Base-by-base conservation (phyloP, 371 early-diverging fungal genomes). In the Apophysomyces elegans region DNA sequence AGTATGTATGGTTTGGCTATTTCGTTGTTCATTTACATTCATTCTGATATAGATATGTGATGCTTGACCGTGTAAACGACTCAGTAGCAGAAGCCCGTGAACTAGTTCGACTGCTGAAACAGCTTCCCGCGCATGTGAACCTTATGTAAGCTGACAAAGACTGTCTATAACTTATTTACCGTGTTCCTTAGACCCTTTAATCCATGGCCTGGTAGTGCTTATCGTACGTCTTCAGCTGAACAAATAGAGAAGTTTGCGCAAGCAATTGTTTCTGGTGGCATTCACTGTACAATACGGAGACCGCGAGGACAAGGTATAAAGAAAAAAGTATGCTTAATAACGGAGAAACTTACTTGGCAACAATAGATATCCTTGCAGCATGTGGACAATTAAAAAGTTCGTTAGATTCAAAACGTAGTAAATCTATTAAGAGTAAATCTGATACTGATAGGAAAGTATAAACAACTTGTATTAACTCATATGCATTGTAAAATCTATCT, bases 61-160 rank as follows among this genome's bases (percentile, higher is more conserved):
- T 95, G 95, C 80, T 95, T 59, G 84, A 90, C 58, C 86, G 84
- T 46, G 87, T 94, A 26, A 95, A 95, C 67, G 96, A 95, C 68
- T 83, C 86, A 0, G 58, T 83, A 7, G 68, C 70, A 5, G 91
- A 93, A 61, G 96, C 96, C 16, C 73, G 76, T 37, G 83, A 86
- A 13, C 76, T 95, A 13, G 87, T 84, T 0, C 69, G 80, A 16
- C 65, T 93, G 39, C 66, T 94, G 37, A 80, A 77, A 32, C 80
- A 83, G 36, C 64, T 93, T 6, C 92, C 93, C 8, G 83, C 91
- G 1, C 94, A 93, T 72, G 91, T 96, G 21, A 96, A 95, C 70
- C 71, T 95, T 45, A 94, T 95, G 87, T 85, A 84, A 81, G 77
- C 54, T 0, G 21, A 50, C 37, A 7, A 18, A 4, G n/a, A 44